Conservation (phyloP, 805 yeast genomes). For the Zygoascus flipseniorum region DNA sequence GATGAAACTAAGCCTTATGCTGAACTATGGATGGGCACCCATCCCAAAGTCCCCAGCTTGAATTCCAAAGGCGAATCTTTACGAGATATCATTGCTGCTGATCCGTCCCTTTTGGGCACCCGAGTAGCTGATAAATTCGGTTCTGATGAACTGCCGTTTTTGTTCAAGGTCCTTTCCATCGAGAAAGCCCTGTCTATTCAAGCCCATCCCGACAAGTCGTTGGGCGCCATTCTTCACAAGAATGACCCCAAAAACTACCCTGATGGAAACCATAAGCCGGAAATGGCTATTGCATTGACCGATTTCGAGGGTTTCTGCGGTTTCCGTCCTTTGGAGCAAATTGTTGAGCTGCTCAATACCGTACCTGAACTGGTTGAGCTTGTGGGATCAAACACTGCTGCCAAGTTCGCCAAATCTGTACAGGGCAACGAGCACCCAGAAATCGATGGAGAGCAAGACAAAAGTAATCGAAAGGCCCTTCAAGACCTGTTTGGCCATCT, state of each 20-base stretch:
- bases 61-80: conserved; percentile 50
- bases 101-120: conserved; percentile 48
- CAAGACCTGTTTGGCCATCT: conserved; percentile 71
- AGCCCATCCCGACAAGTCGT: conserved; percentile 92
- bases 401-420: conserved; percentile 33
- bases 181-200: conserved; percentile 90
- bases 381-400: conserved; percentile 55
- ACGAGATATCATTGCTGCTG: conserved; percentile 53
- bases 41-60: conserved; percentile 79
- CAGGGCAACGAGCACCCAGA: conserved; percentile 26
- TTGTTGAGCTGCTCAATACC: conserved; percentile 55
- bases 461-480: conserved; percentile 52
- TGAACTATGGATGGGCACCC: conserved; percentile 99
- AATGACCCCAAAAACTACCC: conserved; percentile 91
- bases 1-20: conserved; percentile 85
- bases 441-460: conserved; percentile 46
- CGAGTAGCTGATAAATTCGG: conserved; percentile 58
- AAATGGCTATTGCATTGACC: conserved; percentile 97
- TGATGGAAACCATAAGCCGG: conserved; percentile 98
- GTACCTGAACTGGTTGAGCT: conserved; percentile 71
- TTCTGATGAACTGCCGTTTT: conserved; percentile 72
- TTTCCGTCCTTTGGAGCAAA: conserved; percentile 79
- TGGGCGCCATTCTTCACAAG: conserved; percentile 68
- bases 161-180: conserved; percentile 90
- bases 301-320: conserved; percentile 98